Percentiles rank a stretch among this genome's conserved stretches.
Conservation (phyloP, 192 early-diverging fungal species). For the Coemansia sp. region DNA sequence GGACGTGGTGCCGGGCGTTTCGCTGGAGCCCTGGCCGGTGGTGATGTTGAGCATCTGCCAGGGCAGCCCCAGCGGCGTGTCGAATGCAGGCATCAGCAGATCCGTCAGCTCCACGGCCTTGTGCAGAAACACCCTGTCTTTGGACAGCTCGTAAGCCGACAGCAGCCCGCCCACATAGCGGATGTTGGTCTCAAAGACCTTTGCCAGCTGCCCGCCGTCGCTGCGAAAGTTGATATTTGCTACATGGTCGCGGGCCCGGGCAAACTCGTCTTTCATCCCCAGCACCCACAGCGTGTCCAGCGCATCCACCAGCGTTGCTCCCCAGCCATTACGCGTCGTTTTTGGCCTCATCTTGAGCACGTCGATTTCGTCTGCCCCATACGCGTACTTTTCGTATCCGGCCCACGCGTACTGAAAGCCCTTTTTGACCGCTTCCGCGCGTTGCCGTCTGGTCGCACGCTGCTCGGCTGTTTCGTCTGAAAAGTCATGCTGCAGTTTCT, state of each 20-base stretch:
- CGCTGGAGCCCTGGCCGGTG: constrained; percentile 54
- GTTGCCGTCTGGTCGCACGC: constrained; percentile 14
- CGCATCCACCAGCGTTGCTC: constrained; percentile 84
- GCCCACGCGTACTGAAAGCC: constrained; percentile 70
- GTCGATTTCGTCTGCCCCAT: constrained; percentile 74
- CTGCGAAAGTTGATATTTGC: constrained; percentile 61
- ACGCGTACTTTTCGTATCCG: constrained; percentile 74
- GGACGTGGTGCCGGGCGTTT: constrained; percentile 41
- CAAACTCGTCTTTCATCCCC: constrained; percentile 75
- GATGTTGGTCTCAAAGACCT: constrained; percentile 89
- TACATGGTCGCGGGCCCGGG: constrained; percentile 69
- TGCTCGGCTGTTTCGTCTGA: constrained; percentile 26
- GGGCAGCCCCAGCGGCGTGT: constrained; percentile 69
- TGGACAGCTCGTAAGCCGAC: constrained; percentile 71
- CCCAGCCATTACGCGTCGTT: constrained; percentile 62
- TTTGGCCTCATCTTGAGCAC: constrained; percentile 32
- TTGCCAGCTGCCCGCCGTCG: constrained; percentile 61
- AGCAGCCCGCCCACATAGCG: constrained; percentile 84
- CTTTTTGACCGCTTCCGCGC: constrained; percentile 56
- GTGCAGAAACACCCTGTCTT: constrained; percentile 61
- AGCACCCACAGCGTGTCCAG: constrained; percentile 83
- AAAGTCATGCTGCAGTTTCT: constrained; percentile 36
- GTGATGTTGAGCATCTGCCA: constrained; percentile 69
- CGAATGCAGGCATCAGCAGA: constrained; percentile 70
- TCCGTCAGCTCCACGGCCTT: constrained; percentile 79